Conservation (phyloP, 2,329 filamentous ascomycete genomes). For the Microcyclospora tardicrescens region DNA sequence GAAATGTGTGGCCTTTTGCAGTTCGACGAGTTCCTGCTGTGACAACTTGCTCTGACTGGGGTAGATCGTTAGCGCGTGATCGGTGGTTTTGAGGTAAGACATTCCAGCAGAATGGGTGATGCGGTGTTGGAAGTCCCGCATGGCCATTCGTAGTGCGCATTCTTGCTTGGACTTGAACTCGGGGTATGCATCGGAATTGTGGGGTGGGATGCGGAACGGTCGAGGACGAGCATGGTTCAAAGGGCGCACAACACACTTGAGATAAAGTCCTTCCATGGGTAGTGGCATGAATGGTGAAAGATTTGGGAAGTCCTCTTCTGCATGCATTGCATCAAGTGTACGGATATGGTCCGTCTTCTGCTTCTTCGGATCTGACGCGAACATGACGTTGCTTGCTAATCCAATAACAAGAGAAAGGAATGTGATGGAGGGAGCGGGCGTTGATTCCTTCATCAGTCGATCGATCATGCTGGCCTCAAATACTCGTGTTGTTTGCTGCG, state of each 20-base stretch:
- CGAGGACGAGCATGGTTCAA: conserved; percentile 22
- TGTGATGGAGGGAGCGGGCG: too few species aligned
- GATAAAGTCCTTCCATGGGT: too few species aligned
- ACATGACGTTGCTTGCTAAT: too few species aligned
- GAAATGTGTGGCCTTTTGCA: conserved; percentile 95
- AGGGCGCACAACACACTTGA: conserved; percentile 1
- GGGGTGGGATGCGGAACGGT: conserved; percentile 21
- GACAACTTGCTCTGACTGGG: conserved; percentile 94
- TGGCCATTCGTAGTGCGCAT: conserved; percentile 19
- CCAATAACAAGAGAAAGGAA: too few species aligned
- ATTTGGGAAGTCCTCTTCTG: too few species aligned
- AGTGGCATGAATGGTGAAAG: too few species aligned
- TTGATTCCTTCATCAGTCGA: not conserved
- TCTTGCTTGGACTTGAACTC: conserved; percentile 21
- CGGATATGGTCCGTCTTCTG: too few species aligned
- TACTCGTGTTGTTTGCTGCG: too few species aligned
- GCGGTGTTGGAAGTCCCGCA: conserved; percentile 20
- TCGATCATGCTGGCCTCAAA: too few species aligned
- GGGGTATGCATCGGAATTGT: conserved; percentile 18
- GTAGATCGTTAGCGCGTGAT: conserved; percentile 19
- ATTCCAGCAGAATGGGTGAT: conserved; percentile 18
- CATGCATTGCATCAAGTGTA: too few species aligned
- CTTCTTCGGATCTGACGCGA: too few species aligned
- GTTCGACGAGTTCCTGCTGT: conserved; percentile 84
- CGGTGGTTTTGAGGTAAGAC: conserved; percentile 14